Percentiles rank a stretch among this genome's conserved stretches.
These are phyloP conservation scores for Penicillium sp. DNA, from an alignment of 2,329 filamentous ascomycete species.

Conservation along the genomic window DNA sequence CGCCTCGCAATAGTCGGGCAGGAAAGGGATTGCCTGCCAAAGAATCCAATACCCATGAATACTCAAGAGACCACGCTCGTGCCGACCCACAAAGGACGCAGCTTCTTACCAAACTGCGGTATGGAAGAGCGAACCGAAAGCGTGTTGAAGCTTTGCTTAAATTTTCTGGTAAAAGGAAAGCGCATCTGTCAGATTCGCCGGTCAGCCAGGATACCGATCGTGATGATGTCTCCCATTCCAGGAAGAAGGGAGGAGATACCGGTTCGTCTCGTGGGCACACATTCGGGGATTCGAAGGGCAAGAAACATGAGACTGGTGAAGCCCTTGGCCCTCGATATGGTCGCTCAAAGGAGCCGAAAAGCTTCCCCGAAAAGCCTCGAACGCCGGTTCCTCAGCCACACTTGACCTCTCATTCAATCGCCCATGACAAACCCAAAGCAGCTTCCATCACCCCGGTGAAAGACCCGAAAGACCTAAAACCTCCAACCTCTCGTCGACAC, in stretches of 20 bases:
- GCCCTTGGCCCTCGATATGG: constrained; percentile 32
- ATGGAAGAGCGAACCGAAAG: constrained; percentile 51
- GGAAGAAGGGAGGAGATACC: constrained; percentile 20
- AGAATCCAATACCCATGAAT: constrained; percentile 5
- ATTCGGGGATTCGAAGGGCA: constrained; percentile 18
- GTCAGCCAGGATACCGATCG: constrained; percentile 23
- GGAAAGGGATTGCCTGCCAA: constrained; percentile 8
- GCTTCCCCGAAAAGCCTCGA: constrained; percentile 37
- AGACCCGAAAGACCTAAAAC: constrained; percentile 44
- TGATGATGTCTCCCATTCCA: constrained; percentile 20
- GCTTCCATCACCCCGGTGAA: constrained; percentile 46
- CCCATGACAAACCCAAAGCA: constrained; percentile 27
- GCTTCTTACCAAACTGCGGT: constrained; percentile 53
- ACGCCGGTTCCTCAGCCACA: constrained; percentile 36
- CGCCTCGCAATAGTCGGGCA: constrained; percentile 12
- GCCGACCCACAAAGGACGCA: constrained; percentile 23
- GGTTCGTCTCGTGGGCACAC: constrained; percentile 9
- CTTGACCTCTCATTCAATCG: constrained; percentile 35
- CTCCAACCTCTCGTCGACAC: constrained; percentile 39
- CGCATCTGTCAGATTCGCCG: constrained; percentile 26
- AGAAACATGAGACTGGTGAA: constrained; percentile 29
- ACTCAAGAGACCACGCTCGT: constrained; percentile 10
- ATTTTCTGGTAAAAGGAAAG: constrained; percentile 42
- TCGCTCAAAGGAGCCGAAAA: constrained; percentile 36
- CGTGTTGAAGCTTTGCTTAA: constrained; percentile 50